Percentiles rank a stretch among this genome's conserved stretches.
Evolutionary conservation across 495 filamentous ascomycete genomes (phyloP).

Genomic region (Daldinia grandis): DNA sequence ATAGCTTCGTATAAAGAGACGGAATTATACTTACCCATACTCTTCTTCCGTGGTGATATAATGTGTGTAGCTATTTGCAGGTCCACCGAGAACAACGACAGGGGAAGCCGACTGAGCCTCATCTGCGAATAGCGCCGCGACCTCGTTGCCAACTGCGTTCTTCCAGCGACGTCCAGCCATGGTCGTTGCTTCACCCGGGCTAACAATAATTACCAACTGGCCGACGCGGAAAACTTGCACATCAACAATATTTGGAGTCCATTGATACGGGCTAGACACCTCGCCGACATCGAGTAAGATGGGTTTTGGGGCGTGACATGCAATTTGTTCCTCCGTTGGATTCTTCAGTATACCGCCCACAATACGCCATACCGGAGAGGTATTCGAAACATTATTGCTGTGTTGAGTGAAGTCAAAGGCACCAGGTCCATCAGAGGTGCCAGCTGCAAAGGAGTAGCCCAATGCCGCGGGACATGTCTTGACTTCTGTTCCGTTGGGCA

Average conservation of each 20-base stretch:
- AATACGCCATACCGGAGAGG: constrained; percentile 83
- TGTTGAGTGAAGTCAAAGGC: constrained; percentile 96
- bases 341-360: constrained; percentile 76
- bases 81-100: constrained; percentile 87
- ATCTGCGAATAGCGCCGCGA: constrained; percentile 54
- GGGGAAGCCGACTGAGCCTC: constrained; percentile 57
- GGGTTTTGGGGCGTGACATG: constrained; percentile 85
- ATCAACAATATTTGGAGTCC: constrained; percentile 94
- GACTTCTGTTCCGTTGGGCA: constrained; percentile 76
- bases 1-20: neutral
- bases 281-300: constrained; percentile 92
- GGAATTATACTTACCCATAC: constrained; percentile 59
- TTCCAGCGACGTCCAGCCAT: constrained; percentile 96
- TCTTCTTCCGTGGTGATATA: constrained; percentile 96
- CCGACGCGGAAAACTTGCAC: constrained; percentile 89
- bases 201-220: constrained; percentile 86
- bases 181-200: constrained; percentile 90
- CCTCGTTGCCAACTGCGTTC: constrained; percentile 70
- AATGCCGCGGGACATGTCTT: constrained; percentile 90
- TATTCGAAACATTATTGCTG: constrained; percentile 72
- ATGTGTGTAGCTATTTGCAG: constrained; percentile 94
- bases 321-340: constrained; percentile 74
- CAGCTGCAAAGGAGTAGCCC: constrained; percentile 93
- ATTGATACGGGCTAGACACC: constrained; percentile 79
- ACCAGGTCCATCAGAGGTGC: constrained; percentile 93